A percentile compares a stretch with the other conserved stretches of the same genome.
phyloP scores from a whole-genome alignment of 129 eudicot species.

The Flaveria sonorensis region DNA sequence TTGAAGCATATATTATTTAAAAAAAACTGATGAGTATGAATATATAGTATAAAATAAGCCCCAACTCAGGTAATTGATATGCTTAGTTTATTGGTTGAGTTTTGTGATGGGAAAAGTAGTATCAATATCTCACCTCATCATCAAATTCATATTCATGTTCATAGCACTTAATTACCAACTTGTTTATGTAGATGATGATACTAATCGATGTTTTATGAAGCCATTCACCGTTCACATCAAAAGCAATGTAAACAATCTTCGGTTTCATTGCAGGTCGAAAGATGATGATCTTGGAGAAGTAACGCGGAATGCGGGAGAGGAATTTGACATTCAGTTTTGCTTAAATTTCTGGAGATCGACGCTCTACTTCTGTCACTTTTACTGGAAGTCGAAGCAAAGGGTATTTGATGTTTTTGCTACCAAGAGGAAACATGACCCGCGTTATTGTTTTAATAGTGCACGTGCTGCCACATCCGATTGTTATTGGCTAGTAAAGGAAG shows the following conservation, averaged over 20 bases:
- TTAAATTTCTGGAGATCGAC: background rate
- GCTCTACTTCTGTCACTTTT: constrained; percentile 6
- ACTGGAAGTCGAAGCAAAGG: background rate
- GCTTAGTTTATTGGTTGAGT: background rate
- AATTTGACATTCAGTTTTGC: background rate
- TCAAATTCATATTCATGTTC: background rate
- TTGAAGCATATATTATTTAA: no score
- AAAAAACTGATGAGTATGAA: no score
- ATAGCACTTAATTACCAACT: background rate
- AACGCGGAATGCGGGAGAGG: background rate
- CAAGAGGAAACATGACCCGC: background rate
- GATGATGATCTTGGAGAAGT: background rate
- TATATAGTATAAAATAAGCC: background rate
- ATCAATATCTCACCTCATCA: background rate
- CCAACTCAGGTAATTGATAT: background rate
- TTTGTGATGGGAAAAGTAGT: background rate
- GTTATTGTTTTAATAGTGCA: background rate
- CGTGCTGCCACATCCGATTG: background rate
- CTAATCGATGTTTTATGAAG: background rate
- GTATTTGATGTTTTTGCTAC: background rate
- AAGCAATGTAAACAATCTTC: constrained; percentile 4
- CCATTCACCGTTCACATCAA: background rate
- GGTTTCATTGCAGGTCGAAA: constrained; percentile 2
- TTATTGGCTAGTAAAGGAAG: constrained; percentile 5
- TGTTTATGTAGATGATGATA: background rate